Evolutionary conservation across 2,329 filamentous ascomycete genomes (phyloP).

Genomic region (Aspergillus sp.): DNA sequence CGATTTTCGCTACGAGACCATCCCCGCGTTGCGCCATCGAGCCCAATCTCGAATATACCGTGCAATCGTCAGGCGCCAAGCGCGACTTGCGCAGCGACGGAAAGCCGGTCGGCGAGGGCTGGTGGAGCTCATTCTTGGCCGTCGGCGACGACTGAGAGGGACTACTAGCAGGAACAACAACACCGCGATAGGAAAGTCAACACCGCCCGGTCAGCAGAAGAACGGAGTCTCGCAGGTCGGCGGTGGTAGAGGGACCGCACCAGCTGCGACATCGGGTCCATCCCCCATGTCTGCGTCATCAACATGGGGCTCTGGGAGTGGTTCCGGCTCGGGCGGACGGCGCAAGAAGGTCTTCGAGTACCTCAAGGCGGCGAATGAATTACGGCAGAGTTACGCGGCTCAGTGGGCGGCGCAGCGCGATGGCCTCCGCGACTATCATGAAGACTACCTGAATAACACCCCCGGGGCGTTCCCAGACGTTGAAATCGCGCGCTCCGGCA

Average conservation of each 20-base stretch:
- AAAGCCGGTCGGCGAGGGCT: conserved; percentile 21
- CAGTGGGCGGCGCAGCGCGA: conserved; percentile 51
- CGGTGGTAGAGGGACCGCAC: conserved; percentile 15
- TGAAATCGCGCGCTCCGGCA: conserved; percentile 72
- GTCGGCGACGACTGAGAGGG: conserved; percentile 20
- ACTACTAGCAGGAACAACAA: conserved; percentile 4
- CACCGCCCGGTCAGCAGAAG: background rate
- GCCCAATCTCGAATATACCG: conserved; percentile 76
- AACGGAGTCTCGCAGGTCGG: conserved; percentile 12
- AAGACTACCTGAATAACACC: conserved; percentile 52
- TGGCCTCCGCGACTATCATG: conserved; percentile 37
- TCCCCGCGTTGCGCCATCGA: conserved; percentile 68
- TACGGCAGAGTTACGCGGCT: conserved; percentile 65
- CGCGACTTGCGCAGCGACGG: conserved; percentile 51
- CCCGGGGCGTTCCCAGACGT: conserved; percentile 82
- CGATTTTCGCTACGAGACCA: conserved; percentile 69
- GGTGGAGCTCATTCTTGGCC: conserved; percentile 25
- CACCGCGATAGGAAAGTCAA: background rate
- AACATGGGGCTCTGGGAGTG: conserved; percentile 23
- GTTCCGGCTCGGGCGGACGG: conserved; percentile 52
- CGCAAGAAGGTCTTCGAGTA: conserved; percentile 76
- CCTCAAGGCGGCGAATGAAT: conserved; percentile 68
- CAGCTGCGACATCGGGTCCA: conserved; percentile 19
- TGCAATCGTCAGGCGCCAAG: conserved; percentile 67
- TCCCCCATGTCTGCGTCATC: conserved; percentile 26